These are phyloP conservation scores for Ceratobasidium sp. DNA, from an alignment of 1,284 basidiomycete species.

Conservation along the genomic window DNA sequence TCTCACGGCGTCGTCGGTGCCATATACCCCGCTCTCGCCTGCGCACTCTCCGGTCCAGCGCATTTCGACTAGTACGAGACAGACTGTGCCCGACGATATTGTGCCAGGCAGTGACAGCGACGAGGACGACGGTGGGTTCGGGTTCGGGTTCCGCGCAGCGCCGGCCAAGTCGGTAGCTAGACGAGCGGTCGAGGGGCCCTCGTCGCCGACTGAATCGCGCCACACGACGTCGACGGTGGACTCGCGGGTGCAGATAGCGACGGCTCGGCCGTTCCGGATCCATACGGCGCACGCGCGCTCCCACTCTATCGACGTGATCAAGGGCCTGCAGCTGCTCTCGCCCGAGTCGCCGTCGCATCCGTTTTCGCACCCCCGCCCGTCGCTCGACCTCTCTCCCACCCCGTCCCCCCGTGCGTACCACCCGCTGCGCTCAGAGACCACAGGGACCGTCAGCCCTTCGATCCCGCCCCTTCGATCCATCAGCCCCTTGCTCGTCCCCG, in stretches of 20 bases:
- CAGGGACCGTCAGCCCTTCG: neutral
- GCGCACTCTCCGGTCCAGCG: neutral
- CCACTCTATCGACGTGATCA: slow-evolving; percentile 25
- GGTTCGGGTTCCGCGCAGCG: slow-evolving; percentile 1
- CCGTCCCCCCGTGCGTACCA: neutral
- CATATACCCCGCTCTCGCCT: neutral
- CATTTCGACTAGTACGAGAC: neutral
- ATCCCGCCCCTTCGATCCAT: slow-evolving; percentile 5
- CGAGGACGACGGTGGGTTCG: slow-evolving; percentile 9
- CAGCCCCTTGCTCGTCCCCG: neutral
- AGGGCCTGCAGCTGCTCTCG: slow-evolving; percentile 21
- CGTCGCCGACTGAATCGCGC: slow-evolving; percentile 18
- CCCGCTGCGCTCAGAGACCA: neutral
- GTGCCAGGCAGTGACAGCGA: neutral
- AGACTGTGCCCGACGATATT: neutral
- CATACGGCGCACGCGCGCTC: slow-evolving; percentile 32
- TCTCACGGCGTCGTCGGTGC: neutral
- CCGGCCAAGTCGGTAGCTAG: neutral
- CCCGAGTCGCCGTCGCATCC: slow-evolving; percentile 17
- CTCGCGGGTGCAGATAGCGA: slow-evolving; percentile 24
- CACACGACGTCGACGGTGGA: slow-evolving; percentile 1
- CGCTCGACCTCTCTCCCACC: slow-evolving; percentile 10
- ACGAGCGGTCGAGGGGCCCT: neutral
- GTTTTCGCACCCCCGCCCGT: neutral
- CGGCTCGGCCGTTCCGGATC: slow-evolving; percentile 13